A percentile compares a stretch with the other conserved stretches of the same genome.
These are phyloP conservation scores for Euphorbia celastroides DNA, from an alignment of 441 rosid species.

Conservation along the genomic window DNA sequence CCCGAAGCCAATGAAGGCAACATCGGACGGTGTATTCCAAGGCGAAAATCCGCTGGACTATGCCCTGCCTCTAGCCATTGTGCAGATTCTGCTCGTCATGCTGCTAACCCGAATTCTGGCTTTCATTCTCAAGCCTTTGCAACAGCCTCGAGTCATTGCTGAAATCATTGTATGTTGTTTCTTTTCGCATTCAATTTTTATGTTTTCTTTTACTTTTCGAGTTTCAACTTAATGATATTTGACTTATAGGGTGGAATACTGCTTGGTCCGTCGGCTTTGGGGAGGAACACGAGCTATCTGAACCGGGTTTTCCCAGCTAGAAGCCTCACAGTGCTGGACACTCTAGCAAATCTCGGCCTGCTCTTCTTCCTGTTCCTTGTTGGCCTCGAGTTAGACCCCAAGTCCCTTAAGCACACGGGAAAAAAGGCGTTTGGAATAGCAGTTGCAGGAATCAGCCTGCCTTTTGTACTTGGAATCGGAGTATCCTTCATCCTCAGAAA, in stretches of 20 bases:
- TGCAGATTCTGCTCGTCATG: slow-evolving; percentile 36
- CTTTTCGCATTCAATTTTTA: slow-evolving; percentile 63
- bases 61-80: slow-evolving; percentile 35
- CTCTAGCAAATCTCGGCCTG: no score
- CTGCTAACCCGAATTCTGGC: slow-evolving; percentile 29
- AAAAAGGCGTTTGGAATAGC: slow-evolving; percentile 63
- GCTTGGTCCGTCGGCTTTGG: slow-evolving; percentile 80
- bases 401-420: slow-evolving; percentile 58
- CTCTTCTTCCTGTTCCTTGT: slow-evolving; percentile 74
- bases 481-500: slow-evolving; percentile 44
- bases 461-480: slow-evolving; percentile 66
- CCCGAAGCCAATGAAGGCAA: slow-evolving; percentile 52
- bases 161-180: no score
- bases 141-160: slow-evolving; percentile 57
- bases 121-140: slow-evolving; percentile 52
- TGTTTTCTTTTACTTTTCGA: slow-evolving; percentile 20
- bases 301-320: slow-evolving; percentile 52
- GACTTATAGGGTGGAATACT: slow-evolving; percentile 60
- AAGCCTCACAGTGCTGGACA: slow-evolving; percentile 65
- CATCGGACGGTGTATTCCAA: slow-evolving; percentile 70
- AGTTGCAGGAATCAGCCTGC: slow-evolving; percentile 57
- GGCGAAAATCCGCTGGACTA: slow-evolving; percentile 43
- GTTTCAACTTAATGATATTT: background rate
- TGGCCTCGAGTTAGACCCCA: slow-evolving; percentile 72
- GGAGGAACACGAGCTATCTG: slow-evolving; percentile 42